A percentile compares a stretch with the other conserved stretches of the same genome.
Conservation (phyloP, 225 moss, liverwort and hornwort species). For the Ulota crispa region DNA sequence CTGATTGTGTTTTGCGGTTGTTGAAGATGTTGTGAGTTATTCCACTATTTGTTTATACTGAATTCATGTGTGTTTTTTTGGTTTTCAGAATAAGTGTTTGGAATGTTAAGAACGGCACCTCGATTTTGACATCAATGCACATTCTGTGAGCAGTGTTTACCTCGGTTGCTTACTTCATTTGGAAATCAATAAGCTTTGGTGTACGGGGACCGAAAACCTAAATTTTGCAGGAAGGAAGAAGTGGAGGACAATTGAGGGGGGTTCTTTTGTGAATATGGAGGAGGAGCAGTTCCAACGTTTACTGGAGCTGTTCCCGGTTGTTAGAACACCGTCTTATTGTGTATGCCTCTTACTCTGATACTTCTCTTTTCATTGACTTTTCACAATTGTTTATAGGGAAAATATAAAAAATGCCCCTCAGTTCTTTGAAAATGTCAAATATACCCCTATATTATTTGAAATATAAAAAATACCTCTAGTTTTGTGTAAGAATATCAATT, state of each 20-base stretch:
- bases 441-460: too few species aligned
- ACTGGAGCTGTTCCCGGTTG: slow-evolving; percentile 63
- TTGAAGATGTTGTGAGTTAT: not conserved
- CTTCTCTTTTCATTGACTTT: not conserved
- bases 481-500: too few species aligned
- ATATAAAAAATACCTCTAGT: too few species aligned
- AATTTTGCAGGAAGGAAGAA: slow-evolving; percentile 7
- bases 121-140: not conserved
- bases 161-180: not conserved
- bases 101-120: not conserved
- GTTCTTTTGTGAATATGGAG: slow-evolving; percentile 43
- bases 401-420: too few species aligned
- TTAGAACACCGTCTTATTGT: slow-evolving; percentile 53
- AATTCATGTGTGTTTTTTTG: not conserved
- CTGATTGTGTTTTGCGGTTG: not conserved
- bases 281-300: slow-evolving; percentile 65
- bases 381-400: not conserved
- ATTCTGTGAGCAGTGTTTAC: not conserved
- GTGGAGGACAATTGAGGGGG: slow-evolving; percentile 17
- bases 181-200: not conserved
- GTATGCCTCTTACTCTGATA: slow-evolving; percentile 27
- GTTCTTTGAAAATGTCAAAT: too few species aligned
- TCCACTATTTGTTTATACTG: not conserved
- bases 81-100: not conserved
- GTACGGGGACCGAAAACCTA: not conserved